These are phyloP conservation scores for Penicillium macrosclerotiorum DNA, from an alignment of 495 filamentous ascomycete genomes.

Conservation along the genomic window DNA sequence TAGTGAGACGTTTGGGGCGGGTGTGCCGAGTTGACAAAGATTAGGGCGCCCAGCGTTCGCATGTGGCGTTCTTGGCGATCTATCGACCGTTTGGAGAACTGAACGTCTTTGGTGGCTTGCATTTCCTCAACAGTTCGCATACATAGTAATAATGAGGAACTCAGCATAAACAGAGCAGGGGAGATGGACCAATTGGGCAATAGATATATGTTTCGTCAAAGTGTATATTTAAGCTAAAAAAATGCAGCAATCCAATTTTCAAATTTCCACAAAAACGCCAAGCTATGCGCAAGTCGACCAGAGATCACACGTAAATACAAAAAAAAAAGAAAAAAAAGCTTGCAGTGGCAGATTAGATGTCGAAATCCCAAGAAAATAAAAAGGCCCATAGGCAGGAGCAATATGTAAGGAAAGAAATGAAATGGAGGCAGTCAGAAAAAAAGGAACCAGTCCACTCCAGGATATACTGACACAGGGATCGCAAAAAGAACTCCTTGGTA, in stretches of 20 bases:
- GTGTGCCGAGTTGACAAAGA: conserved; percentile 1
- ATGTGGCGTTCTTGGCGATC: conserved; percentile 5
- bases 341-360: conserved; percentile 1
- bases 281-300: conserved; percentile 23
- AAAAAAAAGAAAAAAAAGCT: no score
- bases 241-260: conserved; percentile 2
- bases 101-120: no score
- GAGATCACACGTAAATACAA: conserved; percentile 3
- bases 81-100: background rate
- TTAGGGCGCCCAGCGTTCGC: background rate
- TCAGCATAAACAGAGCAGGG: background rate
- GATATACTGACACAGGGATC: conserved; percentile 1
- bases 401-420: no score
- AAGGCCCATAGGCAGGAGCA: background rate
- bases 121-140: no score
- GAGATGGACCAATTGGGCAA: background rate
- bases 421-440: no score
- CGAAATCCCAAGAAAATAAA: background rate
- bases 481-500: no score
- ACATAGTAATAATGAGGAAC: background rate
- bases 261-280: no score
- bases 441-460: background rate
- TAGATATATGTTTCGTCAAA: background rate
- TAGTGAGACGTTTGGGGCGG: background rate
- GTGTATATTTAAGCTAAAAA: background rate